Conservation (phyloP, 208 protist species). For the Leishmania tropica region DNA sequence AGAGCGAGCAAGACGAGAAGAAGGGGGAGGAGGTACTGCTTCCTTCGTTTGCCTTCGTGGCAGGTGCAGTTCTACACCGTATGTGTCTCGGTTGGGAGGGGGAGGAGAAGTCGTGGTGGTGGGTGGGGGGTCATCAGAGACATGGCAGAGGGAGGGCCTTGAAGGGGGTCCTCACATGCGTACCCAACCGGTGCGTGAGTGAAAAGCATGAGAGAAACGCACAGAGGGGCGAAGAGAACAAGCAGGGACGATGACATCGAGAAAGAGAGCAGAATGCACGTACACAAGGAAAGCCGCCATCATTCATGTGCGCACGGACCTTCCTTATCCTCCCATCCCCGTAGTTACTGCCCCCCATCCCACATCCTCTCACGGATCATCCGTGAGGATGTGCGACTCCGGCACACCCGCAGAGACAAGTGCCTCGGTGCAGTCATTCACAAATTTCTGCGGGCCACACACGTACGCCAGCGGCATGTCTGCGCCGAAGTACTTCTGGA, state of each 20-base stretch:
- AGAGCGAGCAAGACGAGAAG: not conserved
- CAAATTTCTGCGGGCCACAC: constrained; percentile 66
- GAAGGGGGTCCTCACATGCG: not conserved
- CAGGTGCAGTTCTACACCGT: not conserved
- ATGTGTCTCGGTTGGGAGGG: not conserved
- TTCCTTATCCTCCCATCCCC: not conserved
- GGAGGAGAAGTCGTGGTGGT: not conserved
- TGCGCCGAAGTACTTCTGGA: constrained; percentile 39
- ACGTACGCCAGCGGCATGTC: constrained; percentile 64
- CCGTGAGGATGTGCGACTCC: constrained; percentile 66
- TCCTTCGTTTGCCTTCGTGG: not conserved
- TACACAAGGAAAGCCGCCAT: not conserved
- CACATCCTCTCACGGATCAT: constrained; percentile 33
- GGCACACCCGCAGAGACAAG: constrained; percentile 55
- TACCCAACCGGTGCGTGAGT: not conserved
- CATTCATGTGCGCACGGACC: not conserved
- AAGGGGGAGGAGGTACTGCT: not conserved
- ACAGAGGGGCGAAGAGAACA: not conserved
- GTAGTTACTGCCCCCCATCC: too few relatives aligned
- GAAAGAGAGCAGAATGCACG: not conserved
- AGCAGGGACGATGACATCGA: not conserved
- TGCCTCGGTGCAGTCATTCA: constrained; percentile 37
- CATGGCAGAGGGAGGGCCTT: too few relatives aligned
- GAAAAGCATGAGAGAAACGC: not conserved
- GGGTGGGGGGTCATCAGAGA: too few relatives aligned